Evolutionary conservation across 176 grass and related monocot species (phyloP), one percentile per base, ranked within the genome.

Genomic region (Oryza coarctata): DNA sequence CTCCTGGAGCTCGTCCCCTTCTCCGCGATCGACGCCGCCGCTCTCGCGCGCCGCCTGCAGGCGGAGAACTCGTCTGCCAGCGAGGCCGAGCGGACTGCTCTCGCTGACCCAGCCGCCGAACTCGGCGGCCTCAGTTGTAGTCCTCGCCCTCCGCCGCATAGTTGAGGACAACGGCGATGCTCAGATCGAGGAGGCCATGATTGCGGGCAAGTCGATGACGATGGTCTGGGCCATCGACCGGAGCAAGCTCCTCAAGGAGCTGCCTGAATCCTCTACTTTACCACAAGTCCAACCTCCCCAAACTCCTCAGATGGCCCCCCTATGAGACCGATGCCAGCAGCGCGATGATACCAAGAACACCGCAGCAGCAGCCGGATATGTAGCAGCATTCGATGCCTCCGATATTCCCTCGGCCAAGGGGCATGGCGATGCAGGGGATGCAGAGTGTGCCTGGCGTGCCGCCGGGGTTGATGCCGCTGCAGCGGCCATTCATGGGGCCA

Each of bases 221-320:
- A 95, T 98, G 92, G 87, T 98, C 60, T 93, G 96, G 93, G 91
- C 82, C 43, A 95, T 98, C 39, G 96, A 95, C 92, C 89, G 96
- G 75, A 98, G 75, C 81, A 98, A 95, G 44, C 91, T 98, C 12
- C 89, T 98, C 70, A 98, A 95, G 85, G 96, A 95, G 72, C 87
- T 95, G 30, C 96, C 90, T 0, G 96, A 98, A 82, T 90, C 90
- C 8, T 67, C 88, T 49, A 89, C 82, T 6, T 65, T 80, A 72
- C 82, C 74, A 8, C 65, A 81, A 82, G 11, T 74, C 14, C 92
- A 87, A 68, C 78, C 74, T 44, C 82, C 84, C 23, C 17, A 75
- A 12, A 22, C 43, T 36, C 60, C 80, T 15, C 84, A 83, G 65
- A 40, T 63, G 65, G 27, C 78, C 3, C 39, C 39, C 83, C 3